Conservation (phyloP, 169 alveolate species). For the Hammondia hammondi region DNA sequence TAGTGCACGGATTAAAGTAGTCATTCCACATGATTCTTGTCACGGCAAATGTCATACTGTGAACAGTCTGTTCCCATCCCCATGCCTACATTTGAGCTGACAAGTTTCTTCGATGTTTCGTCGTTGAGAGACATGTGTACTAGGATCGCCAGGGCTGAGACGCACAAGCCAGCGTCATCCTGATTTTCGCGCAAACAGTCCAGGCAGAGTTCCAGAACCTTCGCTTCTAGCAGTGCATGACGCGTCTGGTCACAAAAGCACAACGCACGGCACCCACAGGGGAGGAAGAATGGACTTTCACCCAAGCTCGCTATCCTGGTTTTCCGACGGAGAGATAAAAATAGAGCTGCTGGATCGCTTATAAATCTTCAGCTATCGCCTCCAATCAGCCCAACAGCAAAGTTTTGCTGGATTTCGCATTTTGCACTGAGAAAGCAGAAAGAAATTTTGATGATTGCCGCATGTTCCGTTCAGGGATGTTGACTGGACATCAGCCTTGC, state of each 20-base stretch:
- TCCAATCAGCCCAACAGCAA: no score
- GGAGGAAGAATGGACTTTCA: background rate
- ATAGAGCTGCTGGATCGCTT: no score
- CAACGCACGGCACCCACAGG: background rate
- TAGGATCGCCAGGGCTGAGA: slow-evolving; percentile 45
- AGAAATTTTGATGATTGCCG: no score
- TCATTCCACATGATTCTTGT: no score
- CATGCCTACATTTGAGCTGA: background rate
- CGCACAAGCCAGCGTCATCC: slow-evolving; percentile 14
- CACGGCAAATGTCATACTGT: no score
- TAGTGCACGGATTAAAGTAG: no score
- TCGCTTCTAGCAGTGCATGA: slow-evolving; percentile 33
- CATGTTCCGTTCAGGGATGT: no score
- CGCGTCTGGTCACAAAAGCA: slow-evolving; percentile 24
- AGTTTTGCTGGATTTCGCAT: no score
- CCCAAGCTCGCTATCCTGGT: background rate
- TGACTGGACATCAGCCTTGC: no score
- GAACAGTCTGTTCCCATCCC: background rate
- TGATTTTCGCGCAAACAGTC: background rate
- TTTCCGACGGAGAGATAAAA: background rate
- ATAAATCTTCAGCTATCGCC: no score
- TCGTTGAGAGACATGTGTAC: slow-evolving; percentile 39
- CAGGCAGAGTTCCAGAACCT: slow-evolving; percentile 31
- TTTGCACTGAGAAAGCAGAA: no score
- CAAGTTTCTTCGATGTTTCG: slow-evolving; percentile 38